phyloP scores from a whole-genome alignment of 2,329 filamentous ascomycete species.

The Fusarium incarnatum region DNA sequence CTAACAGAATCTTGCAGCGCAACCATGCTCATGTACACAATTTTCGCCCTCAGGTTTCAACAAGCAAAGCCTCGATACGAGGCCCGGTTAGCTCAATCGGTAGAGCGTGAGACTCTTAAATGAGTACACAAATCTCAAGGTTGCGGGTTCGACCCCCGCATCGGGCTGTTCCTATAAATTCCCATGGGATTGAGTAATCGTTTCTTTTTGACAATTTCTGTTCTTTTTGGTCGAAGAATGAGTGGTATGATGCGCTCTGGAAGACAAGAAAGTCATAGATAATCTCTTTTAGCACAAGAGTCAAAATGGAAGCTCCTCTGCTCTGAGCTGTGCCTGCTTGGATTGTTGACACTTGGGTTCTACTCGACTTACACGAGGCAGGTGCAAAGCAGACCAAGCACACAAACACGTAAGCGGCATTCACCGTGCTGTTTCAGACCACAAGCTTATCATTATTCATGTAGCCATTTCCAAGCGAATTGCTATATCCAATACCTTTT shows the following conservation, averaged over 20 bases:
- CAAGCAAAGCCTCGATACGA: constrained; percentile 16
- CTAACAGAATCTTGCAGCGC: background rate
- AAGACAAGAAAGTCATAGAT: background rate
- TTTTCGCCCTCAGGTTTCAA: fast-evolving
- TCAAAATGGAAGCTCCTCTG: background rate
- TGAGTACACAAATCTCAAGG: constrained; percentile 60
- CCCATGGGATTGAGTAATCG: constrained; percentile 23
- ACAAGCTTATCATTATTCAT: background rate
- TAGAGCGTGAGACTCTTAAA: constrained; percentile 79
- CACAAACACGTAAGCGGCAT: background rate
- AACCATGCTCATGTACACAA: background rate
- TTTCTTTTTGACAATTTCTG: background rate
- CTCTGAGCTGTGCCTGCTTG: background rate
- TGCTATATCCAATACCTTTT: background rate
- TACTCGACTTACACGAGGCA: background rate
- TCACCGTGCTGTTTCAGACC: background rate
- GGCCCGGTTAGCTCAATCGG: constrained; percentile 57
- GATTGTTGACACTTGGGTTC: background rate
- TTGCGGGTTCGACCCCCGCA: constrained; percentile 66
- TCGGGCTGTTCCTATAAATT: constrained; percentile 49
- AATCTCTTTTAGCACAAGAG: background rate
- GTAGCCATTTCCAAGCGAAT: background rate
- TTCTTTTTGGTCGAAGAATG: background rate
- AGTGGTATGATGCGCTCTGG: background rate
- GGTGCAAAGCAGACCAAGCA: background rate